Base-by-base conservation (phyloP, 1,284 basidiomycete species). In the Fistulinella staudtii region DNA sequence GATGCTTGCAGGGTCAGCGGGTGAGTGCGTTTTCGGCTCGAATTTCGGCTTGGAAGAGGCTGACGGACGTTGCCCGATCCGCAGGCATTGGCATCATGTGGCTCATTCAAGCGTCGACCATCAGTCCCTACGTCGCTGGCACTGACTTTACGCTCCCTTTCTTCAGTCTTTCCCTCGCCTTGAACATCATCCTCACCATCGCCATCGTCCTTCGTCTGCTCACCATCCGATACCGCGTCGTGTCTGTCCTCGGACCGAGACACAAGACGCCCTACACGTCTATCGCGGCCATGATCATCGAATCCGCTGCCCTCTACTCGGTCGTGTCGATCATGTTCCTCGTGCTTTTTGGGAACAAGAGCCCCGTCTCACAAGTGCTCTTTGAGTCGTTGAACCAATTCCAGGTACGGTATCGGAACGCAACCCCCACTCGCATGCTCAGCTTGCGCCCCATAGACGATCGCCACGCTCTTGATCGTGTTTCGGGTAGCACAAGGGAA, bases 81-180 rank as follows among this genome's bases (percentile, higher is more conserved):
- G n/a, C n/a, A n/a, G n/a, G n/a, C n/a, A n/a, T n/a, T n/a, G n/a
- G 5, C 34, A 30, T 14, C 7, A 3, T n/a, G n/a, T 30, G n/a
- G 10, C 28, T 13, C n/a, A 7, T 30, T 3, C 9, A 30, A 10
- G n/a, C 28, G n/a, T 25, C 24, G 11, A 25, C 24, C 24, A 25
- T 25, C 24, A 7, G 24, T 11, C 61, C 58, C 3, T 64, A 56
- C 27, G 35, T 5, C 9, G 24, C 39, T 8, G 49, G 43, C 3
- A 41, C 58, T 38, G 64, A 61, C n/a, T 61, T 59, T 48, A 65
- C 63, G 6, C 5, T 50, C 14, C 59, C 60, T 13, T 61, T 65
- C 25, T 45, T 64, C 14, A 46, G 40, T 4, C 31, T 63, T 28
- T 57, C 60, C 14, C 55, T 61, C 23, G 49, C 30, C 5, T 50